Conservation (phyloP, 1,139 yeast species). For the Zygotorulaspora mrakii region DNA sequence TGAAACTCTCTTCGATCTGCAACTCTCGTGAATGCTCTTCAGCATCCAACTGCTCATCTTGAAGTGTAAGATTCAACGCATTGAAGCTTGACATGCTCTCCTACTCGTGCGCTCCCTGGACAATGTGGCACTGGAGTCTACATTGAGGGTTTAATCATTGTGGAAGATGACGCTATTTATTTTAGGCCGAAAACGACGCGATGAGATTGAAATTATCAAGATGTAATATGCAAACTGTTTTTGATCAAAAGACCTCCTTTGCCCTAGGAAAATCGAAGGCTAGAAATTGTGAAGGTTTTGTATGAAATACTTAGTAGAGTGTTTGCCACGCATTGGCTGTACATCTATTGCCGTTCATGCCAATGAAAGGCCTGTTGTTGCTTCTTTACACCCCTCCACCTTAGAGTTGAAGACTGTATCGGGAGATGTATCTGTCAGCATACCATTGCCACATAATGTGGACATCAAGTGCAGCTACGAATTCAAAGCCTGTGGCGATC, state of each 20-base stretch:
- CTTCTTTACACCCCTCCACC: conserved; percentile 1
- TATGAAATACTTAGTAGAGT: conserved; percentile 15
- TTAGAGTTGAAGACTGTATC: conserved; percentile 3
- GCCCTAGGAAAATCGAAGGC: no score
- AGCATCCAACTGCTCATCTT: conserved; percentile 60
- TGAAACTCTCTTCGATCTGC: conserved; percentile 82
- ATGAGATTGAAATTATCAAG: conserved; percentile 10
- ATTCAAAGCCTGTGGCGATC: conserved; percentile 1
- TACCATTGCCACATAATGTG: conserved; percentile 8
- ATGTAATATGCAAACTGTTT: no score
- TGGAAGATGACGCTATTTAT: no score
- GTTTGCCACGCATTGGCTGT: conserved; percentile 21
- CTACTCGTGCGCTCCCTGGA: not conserved
- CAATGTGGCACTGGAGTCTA: no score
- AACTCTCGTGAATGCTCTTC: conserved; percentile 86
- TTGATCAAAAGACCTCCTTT: no score
- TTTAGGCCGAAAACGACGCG: conserved; percentile 8
- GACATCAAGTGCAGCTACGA: not conserved
- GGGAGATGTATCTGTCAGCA: conserved; percentile 1
- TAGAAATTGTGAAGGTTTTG: no score
- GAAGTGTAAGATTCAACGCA: conserved; percentile 75
- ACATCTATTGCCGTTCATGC: conserved; percentile 18
- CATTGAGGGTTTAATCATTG: no score
- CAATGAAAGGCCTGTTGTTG: conserved; percentile 4
- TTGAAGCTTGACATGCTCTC: conserved; percentile 69